Evolutionary conservation across 345 rosid species (phyloP).

Genomic region (Anacardium occidentale): DNA sequence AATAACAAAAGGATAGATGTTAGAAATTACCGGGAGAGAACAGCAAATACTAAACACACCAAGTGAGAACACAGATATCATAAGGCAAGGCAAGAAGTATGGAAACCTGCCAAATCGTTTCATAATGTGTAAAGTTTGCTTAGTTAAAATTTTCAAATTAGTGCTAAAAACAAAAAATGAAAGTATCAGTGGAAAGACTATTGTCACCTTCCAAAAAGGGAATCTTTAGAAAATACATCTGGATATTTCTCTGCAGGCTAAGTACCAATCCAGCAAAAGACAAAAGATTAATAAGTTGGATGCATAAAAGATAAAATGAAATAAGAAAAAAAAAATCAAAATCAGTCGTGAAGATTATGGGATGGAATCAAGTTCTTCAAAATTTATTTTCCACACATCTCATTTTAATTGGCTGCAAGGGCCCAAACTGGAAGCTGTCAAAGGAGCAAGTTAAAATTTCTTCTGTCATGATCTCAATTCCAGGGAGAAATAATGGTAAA

Average conservation of each 20-base stretch:
- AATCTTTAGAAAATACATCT: conserved; percentile 41
- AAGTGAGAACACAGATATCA: conserved; percentile 57
- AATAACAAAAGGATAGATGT: background rate
- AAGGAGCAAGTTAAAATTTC: background rate
- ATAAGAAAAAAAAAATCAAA: background rate
- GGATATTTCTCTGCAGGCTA: conserved; percentile 81
- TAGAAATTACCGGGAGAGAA: conserved; percentile 63
- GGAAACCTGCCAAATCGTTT: conserved; percentile 55
- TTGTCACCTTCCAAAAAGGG: conserved; percentile 64
- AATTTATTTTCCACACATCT: background rate
- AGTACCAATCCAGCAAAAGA: background rate
- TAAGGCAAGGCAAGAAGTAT: conserved; percentile 72
- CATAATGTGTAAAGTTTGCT: conserved; percentile 17
- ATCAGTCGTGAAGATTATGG: background rate
- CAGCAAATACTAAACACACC: conserved; percentile 42
- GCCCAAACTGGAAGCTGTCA: background rate
- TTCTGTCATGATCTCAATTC: too few species aligned
- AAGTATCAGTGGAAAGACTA: background rate
- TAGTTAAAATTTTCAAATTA: background rate
- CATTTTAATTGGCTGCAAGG: background rate
- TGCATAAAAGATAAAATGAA: background rate
- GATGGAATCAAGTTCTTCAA: background rate
- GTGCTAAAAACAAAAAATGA: conserved; percentile 6
- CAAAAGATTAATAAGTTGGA: background rate
- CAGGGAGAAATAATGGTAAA: too few species aligned